Evolutionary conservation across 192 early-diverging fungal species (phyloP), one percentile per base, ranked within the genome.

Genomic region (Coemansia sp.): DNA sequence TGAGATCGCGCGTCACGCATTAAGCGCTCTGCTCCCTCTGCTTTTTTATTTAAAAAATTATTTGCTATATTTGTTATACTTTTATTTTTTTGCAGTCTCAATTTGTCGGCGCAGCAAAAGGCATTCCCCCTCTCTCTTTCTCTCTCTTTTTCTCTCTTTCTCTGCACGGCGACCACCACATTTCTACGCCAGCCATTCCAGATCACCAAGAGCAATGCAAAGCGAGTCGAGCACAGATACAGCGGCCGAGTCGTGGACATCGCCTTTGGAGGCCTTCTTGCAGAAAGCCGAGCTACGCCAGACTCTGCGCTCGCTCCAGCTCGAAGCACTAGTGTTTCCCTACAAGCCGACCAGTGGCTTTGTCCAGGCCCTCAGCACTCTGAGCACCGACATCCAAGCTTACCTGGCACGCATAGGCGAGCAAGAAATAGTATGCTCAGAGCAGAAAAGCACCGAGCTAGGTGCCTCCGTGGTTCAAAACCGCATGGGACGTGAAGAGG

Each of bases 401-500:
- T 55, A 60, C n/a, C 29, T 63, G 0, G 52, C 8, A 10, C 9
- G 47, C 9, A 35, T 9, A 18, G 37, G 3, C 29, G 27, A 33
- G 19, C 14, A 26, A 19, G 28, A 3, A 20, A 25, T 24, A 2
- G 40, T 20, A 10, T 13, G 13, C 4, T 22, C 26, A 20, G 10
- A 24, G 39, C n/a, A 20, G 26, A 20, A 9, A 42, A 27, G 24
- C 33, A 11, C 33, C n/a, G 20, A 38, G 2, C 13, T 19, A 18
- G 46, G 15, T 23, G 46, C 45, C 8, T 50, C 60, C 10, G 37
- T 66, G 28, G 53, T 77, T 5, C 79, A 81, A 30, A 74, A 51
- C 34, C 42, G 60, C 17, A 32, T 64, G 17, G 54, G 64, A 19
- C 61, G 69, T 27, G 66, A 70, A 14, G 71, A 81, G 55, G 80